phyloP scores from a whole-genome alignment of 179 eudicot genomes.

The Spinacia oleracea region DNA sequence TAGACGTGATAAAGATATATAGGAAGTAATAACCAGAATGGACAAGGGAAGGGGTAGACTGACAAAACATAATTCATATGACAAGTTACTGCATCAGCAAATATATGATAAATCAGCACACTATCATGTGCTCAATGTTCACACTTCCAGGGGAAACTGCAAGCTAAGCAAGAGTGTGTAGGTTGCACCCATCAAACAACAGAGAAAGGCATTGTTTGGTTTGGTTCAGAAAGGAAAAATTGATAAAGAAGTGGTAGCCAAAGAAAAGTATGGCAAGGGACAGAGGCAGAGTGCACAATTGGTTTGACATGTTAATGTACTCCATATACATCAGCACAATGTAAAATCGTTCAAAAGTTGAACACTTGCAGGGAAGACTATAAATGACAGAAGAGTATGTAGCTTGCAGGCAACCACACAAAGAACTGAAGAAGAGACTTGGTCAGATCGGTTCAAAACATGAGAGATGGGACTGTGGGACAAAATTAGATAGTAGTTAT shows the following conservation, averaged over 20 bases:
- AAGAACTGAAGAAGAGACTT: neutral
- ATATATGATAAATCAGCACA: neutral
- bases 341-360: neutral
- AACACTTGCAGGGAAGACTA: neutral
- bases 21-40: neutral
- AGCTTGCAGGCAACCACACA: neutral
- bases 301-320: neutral
- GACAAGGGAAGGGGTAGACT: neutral
- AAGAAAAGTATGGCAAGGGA: conserved; percentile 1
- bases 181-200: neutral
- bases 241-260: neutral
- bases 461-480: neutral
- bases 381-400: neutral
- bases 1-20: neutral
- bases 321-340: neutral
- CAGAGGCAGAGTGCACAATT: neutral
- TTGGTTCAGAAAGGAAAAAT: neutral
- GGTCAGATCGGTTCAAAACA: neutral
- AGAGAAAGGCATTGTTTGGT: neutral
- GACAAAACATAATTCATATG: neutral
- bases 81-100: neutral
- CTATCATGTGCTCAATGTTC: neutral
- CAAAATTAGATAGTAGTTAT: too few relatives aligned
- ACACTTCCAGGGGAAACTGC: neutral
- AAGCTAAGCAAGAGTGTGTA: neutral